Conservation (phyloP, 768 basidiomycete species). For the Naganishia onofrii region DNA sequence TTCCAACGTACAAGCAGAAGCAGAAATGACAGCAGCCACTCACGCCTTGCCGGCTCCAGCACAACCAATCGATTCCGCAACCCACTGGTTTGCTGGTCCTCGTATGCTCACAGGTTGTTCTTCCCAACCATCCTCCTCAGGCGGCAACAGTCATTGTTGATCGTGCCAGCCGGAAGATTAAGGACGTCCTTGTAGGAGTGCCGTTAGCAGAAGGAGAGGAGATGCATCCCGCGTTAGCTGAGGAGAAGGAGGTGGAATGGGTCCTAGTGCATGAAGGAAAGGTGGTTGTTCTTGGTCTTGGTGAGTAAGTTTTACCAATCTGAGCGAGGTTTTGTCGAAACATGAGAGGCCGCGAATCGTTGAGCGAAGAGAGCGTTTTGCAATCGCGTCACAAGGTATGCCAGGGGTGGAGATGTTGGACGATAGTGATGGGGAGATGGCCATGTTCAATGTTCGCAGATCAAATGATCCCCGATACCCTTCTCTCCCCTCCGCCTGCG, state of each 20-base stretch:
- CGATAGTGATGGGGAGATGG: conserved; percentile 27
- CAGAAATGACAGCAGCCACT: not conserved
- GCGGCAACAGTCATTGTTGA: conserved; percentile 70
- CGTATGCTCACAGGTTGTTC: conserved; percentile 61
- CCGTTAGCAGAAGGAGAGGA: conserved; percentile 31
- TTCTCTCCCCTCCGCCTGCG: conserved; percentile 35
- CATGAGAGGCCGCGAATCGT: no score
- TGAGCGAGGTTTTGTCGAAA: no score
- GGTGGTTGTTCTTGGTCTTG: conserved; percentile 71
- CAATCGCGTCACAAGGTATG: not conserved
- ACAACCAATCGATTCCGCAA: conserved; percentile 1
- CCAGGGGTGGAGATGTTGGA: not conserved
- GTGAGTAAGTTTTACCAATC: conserved; percentile 64
- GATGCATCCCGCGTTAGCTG: conserved; percentile 41
- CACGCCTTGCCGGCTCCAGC: not conserved
- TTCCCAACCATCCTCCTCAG: conserved; percentile 55
- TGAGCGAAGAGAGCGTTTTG: no score
- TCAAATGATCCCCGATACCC: conserved; percentile 47
- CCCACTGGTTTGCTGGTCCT: conserved; percentile 51
- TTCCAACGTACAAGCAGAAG: no score
- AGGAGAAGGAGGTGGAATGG: conserved; percentile 49
- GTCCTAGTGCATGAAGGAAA: conserved; percentile 62
- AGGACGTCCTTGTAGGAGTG: conserved; percentile 55
- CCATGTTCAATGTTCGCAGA: conserved; percentile 24
- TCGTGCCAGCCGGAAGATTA: conserved; percentile 62